Base-by-base conservation (phyloP, 2,329 filamentous ascomycete genomes). In the Curvularia lunata region DNA sequence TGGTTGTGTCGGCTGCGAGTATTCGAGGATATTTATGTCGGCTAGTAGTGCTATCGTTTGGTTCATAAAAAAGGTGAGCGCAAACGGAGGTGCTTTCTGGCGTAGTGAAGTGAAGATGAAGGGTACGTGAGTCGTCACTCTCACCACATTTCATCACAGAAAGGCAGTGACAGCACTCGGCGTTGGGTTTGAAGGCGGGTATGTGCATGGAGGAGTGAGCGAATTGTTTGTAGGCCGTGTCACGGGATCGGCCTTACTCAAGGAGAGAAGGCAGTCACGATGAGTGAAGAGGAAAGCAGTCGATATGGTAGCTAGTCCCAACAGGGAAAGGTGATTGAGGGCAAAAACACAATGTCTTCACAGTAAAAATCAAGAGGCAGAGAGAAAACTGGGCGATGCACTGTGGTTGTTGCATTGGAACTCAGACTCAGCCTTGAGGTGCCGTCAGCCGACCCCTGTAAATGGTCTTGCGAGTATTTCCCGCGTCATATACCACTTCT, bases 401-500 rank as follows among this genome's bases (percentile, higher is more conserved):
- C 3, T 23, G 23, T 37, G 30, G 6, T 3, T 9, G 28, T 10
- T 21, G 16, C n/a, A 19, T 19, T 12, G 37, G 7, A 18, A 21
- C 12, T 21, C 9, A n/a, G n/a, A 16, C 18, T 30, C 25, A 27
- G 1, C 46, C 34, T 34, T 50, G 43, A 32, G 46, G 41, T 7
- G 63, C 54, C 4, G 62, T 69, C 48, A 73, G 34, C 23, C 58
- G 65, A 5, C 75, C 74, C 13, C 52, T 55, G 27, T 66, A 66
- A 7, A 77, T 63, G 3, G 74, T 76, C 61, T 71, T 68, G 53
- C 74, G 64, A 34, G 45, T 57, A 23, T 66, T 34, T n/a, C 74
- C 69, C 32, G 76, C 72, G 62, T 82, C 80, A 54, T 81, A 82
- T 6, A 82, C 76, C n/a, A 77, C 74, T 59, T 82, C 79, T 32